These are phyloP conservation scores for Helenozyma baotianmanensis DNA, from an alignment of 805 yeast genomes.

Conservation along the genomic window DNA sequence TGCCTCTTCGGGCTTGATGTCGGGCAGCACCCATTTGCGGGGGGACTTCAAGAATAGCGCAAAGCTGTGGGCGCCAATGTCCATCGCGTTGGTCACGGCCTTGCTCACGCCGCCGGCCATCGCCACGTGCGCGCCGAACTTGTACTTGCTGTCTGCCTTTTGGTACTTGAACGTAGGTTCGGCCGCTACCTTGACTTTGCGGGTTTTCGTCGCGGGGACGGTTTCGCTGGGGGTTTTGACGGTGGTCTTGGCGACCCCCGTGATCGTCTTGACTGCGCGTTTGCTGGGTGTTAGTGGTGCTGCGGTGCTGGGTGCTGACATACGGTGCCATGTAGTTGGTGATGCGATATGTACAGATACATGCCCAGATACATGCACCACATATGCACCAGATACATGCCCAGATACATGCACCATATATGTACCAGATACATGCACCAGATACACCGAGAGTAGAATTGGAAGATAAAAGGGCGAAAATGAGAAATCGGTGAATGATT, in stretches of 20 bases:
- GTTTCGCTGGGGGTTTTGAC: too few species aligned
- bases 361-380: too few species aligned
- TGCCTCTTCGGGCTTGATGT: constrained; percentile 62
- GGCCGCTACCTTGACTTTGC: constrained; percentile 1
- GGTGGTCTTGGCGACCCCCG: neutral
- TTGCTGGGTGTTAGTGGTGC: neutral
- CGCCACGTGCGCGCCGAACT: constrained; percentile 88
- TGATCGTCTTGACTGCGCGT: constrained; percentile 1
- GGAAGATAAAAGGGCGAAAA: too few species aligned
- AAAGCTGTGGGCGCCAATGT: constrained; percentile 70
- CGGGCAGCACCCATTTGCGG: constrained; percentile 86
- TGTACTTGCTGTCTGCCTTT: constrained; percentile 43
- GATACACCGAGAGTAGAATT: too few species aligned
- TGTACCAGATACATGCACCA: too few species aligned
- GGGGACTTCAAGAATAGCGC: constrained; percentile 90
- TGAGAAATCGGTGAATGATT: too few species aligned
- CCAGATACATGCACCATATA: too few species aligned
- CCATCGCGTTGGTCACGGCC: constrained; percentile 55
- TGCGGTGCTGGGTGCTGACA: too few species aligned
- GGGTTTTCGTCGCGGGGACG: neutral
- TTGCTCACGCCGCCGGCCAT: constrained; percentile 79
- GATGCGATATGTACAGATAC: too few species aligned
- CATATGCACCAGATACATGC: too few species aligned
- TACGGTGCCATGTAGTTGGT: too few species aligned
- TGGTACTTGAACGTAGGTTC: constrained; percentile 23